Evolutionary conservation across 2,329 filamentous ascomycete genomes (phyloP), one percentile per base, ranked within the genome.

Genomic region (Fusarium sp.): DNA sequence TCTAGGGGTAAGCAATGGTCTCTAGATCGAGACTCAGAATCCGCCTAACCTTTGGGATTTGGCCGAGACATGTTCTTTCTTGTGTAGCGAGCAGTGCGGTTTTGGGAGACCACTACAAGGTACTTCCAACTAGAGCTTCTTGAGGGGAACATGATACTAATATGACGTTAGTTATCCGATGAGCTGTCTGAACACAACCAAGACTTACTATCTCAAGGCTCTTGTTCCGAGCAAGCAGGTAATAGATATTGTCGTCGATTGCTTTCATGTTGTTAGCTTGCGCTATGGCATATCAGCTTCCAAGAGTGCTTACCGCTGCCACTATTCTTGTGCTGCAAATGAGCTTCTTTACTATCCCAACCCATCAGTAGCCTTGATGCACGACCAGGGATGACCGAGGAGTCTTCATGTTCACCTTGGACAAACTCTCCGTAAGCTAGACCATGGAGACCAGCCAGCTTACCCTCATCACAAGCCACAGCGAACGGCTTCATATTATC

Each of bases 291-390:
- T 27, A 30, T 13, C 30, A n/a, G 20, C 18, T 21, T 41, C 20
- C n/a, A n/a, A 30, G 27, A 13, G 21, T 25, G 51, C 77, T 51
- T 65, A 79, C 78, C 62, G 56, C 75, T 79, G 12, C 73, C 75
- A 18, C 73, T 72, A 25, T 74, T 77, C 30, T 75, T 77, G 56
- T 80, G 72, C 18, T 76, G 73, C 32, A 79, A 42, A 68, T 82
- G 81, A 21, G 77, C 80, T 41, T 80, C 78, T 65, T 75, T 79
- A 63, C 76, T 80, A 20, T 82, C 80, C 81, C 81, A 82, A 7
- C 81, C 81, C 40, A 82, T 62, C 25, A 82, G 60, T 62, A 80
- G 68, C 55, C 77, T 71, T 16, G 75, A 78, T 14, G 78, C 76
- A 32, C 72, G 72, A 4, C 75, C 78, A 49, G 75, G 71, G 25